Conservation (phyloP, 495 filamentous ascomycete genomes). For the Hypoxylon crocopeplum region DNA sequence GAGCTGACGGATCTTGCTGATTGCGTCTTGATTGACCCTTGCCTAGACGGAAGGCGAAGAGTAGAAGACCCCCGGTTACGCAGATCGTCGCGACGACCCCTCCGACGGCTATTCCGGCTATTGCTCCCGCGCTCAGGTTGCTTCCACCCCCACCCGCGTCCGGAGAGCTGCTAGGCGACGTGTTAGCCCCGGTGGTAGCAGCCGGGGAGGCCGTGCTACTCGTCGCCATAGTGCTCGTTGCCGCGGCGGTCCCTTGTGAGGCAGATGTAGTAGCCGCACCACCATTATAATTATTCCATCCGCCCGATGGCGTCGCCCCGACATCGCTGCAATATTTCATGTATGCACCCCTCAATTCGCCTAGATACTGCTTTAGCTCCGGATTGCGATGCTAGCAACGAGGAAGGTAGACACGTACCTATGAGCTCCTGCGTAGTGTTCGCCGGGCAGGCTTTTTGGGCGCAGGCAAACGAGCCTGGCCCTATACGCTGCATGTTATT, state of each 20-base stretch:
- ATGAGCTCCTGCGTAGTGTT: constrained; percentile 9
- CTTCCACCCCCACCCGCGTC: background rate
- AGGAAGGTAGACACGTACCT: constrained; percentile 1
- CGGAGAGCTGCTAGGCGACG: background rate
- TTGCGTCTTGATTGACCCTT: too few species aligned
- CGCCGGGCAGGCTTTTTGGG: constrained; percentile 2
- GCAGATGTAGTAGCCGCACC: too few species aligned
- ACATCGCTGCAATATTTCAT: constrained; percentile 16
- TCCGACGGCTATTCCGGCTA: constrained; percentile 40
- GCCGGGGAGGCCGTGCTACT: background rate
- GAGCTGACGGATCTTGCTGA: background rate
- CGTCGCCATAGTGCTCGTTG: background rate
- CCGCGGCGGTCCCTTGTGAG: background rate
- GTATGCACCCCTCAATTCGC: background rate
- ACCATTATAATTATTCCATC: too few species aligned
- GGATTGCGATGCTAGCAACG: background rate
- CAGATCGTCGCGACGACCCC: constrained; percentile 17
- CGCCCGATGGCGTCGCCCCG: background rate
- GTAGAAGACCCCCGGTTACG: constrained; percentile 20
- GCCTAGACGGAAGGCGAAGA: constrained; percentile 33
- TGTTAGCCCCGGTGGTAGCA: background rate
- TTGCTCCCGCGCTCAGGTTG: constrained; percentile 18
- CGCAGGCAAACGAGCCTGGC: constrained; percentile 12
- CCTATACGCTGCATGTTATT: constrained; percentile 13
- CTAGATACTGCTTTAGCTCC: background rate